Base-by-base conservation (phyloP, 345 rosid species). In the Punica granatum region DNA sequence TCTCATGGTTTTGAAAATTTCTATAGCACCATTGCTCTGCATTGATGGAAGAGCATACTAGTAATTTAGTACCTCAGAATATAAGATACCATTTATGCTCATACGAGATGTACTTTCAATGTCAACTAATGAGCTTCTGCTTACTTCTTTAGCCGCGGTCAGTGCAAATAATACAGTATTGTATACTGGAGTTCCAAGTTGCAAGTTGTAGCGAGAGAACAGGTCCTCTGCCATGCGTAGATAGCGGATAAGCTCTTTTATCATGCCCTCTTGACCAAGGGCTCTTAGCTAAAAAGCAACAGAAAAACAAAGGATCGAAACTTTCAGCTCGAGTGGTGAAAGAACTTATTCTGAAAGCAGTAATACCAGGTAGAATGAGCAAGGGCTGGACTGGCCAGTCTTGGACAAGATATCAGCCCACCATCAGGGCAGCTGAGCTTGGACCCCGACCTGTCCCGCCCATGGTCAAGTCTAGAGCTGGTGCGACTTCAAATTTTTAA, bases 191-290 rank as follows among this genome's bases (percentile, higher is more conserved):
- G 82, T 78, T 48, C 73, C 89, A 66, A 81, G 54, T 74, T 67
- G 70, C 68, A n/a, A 73, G 62, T 84, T 68, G 32, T 42, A 70
- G 18, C 44, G 73, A 75, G 9, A 34, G 66, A 79, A 80, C 66
- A 77, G 76, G 66, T 74, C 77, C 72, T 87, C 89, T 41, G 86
- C 88, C 65, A 31, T 61, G 23, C 63, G 79, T 39, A 92, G 77
- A 80, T 79, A 77, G 19, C 69, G 77, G 53, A 89, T 69, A 76
- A 89, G 74, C 77, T 89, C 86, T 53, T 69, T 73, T 71, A 75
- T 78, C 96, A 91, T 83, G 66, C 89, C 97, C 79, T 85, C 99
- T 59, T 78, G 70, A 71, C 96, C 95, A 54, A 89, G 84, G 35
- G 86, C 95, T 79, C 75, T 82, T 59, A 93, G 81, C 97, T 93